Evolutionary conservation across 1,139 yeast genomes (phyloP).

Genomic region (Pichia kudriavzevii): DNA sequence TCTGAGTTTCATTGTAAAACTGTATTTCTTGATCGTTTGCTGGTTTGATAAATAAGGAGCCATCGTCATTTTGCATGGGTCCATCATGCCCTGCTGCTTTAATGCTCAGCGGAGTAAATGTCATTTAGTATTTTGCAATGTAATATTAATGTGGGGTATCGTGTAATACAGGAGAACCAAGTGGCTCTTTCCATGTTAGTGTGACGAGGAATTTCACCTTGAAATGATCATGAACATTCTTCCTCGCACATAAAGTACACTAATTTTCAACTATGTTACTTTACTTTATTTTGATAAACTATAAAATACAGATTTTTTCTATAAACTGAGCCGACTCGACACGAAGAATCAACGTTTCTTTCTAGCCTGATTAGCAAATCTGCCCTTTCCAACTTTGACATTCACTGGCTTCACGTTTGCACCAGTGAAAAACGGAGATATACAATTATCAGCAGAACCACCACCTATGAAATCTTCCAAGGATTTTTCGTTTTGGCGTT

Average conservation of each 20-base stretch:
- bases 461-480: slow-evolving; percentile 89
- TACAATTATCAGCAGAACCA: slow-evolving; percentile 84
- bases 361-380: slow-evolving; percentile 63
- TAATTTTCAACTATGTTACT: too few relatives aligned
- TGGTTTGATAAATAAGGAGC: slow-evolving; percentile 65
- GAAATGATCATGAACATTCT: too few relatives aligned
- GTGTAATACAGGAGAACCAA: too few relatives aligned
- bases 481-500: slow-evolving; percentile 77
- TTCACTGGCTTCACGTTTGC: slow-evolving; percentile 55
- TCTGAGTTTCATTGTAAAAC: slow-evolving; percentile 48
- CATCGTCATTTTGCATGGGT: slow-evolving; percentile 51
- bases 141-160: too few relatives aligned
- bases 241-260: too few relatives aligned
- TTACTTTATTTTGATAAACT: too few relatives aligned
- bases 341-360: slow-evolving; percentile 21
- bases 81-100: slow-evolving; percentile 94
- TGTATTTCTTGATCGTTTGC: slow-evolving; percentile 57
- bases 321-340: too few relatives aligned
- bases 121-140: slow-evolving; percentile 13
- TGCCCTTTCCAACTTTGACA: slow-evolving; percentile 76
- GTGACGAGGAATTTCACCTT: too few relatives aligned
- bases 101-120: slow-evolving; percentile 27
- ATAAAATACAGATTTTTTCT: too few relatives aligned
- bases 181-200: too few relatives aligned
- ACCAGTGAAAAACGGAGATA: slow-evolving; percentile 73